Base-by-base conservation (phyloP, 2,329 filamentous ascomycete genomes). In the Madurella fahalii region DNA sequence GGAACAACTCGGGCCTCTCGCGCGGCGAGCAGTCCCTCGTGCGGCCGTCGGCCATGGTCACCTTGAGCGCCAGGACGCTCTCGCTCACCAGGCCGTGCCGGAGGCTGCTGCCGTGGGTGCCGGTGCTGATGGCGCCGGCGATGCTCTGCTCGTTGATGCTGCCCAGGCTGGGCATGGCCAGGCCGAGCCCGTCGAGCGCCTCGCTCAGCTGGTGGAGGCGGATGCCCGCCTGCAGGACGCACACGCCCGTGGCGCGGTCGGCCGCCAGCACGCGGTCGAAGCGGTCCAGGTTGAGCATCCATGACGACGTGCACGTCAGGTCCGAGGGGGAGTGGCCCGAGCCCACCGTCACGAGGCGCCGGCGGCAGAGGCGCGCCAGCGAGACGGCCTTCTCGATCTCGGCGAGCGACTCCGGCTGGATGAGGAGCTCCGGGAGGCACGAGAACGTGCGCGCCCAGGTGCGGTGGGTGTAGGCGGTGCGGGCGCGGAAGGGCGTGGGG, bases 381-480 rank as follows among this genome's bases (percentile, higher is more conserved):
- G 80, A 85, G 58, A 96, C 82, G 48, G 88, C 78, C 70, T 95
- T 92, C 70, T 93, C 87, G 61, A 99, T 82, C 72, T 97, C 93
- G 13, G 77, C 75, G 49, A 94, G 76, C 1, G 85, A 86, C 64
- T 88, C 81, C 2, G 94, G 94, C 65, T 89, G 89, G 63, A 97
- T 84, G 73, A 93, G 96, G 55, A 97, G 84, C 76, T 96, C 91
- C 2, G 94, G 94, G 16, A 85, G 82, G 48, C 87, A 94, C 65
- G 88, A 86, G 74, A 95, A 96, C 47, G 94, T 97, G 67, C 86
- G 86, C 40, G 94, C 94, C 94, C 94, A 99, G 17, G 94, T 99
- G 65, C 86, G 86, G 75, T 97, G 94, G 47, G 85, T 73, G 70
- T 97, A 85, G 50, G 82, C 77, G 56, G 81, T 76, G 54, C 79